phyloP scores from a whole-genome alignment of 306 rosid species.

The Dicorynia guianensis region DNA sequence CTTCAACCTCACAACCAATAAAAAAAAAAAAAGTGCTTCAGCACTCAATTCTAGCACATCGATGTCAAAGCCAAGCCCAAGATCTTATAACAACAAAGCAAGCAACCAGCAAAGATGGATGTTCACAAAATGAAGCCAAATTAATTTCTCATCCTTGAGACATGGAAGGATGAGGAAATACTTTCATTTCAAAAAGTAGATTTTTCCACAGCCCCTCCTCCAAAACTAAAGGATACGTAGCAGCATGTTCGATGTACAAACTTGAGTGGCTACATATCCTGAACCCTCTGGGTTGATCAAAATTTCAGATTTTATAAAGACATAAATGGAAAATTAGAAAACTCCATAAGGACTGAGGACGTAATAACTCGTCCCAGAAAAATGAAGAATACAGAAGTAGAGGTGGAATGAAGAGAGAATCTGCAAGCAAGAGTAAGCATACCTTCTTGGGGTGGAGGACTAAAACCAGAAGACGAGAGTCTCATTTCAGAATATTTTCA shows the following conservation, averaged over 20 bases:
- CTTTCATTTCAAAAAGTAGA: background rate
- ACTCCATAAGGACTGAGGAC: constrained; percentile 5
- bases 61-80: constrained; percentile 46
- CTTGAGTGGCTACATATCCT: constrained; percentile 21
- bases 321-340: background rate
- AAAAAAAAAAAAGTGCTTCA: no score
- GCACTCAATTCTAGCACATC: constrained; percentile 14
- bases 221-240: constrained; percentile 3
- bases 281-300: constrained; percentile 10
- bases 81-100: constrained; percentile 39
- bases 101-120: constrained; percentile 27
- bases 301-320: constrained; percentile 3
- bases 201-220: constrained; percentile 28
- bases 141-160: constrained; percentile 31
- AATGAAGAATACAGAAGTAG: constrained; percentile 10
- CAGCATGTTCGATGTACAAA: constrained; percentile 22
- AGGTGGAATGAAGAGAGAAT: constrained; percentile 19
- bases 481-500: constrained; percentile 64
- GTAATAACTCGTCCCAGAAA: constrained; percentile 22
- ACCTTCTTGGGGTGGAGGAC: constrained; percentile 96
- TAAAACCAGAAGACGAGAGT: constrained; percentile 85
- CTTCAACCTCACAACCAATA: no score
- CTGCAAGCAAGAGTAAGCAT: constrained; percentile 33
- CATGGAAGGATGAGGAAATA: constrained; percentile 28
- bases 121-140: constrained; percentile 44